phyloP scores from a whole-genome alignment of 2,329 filamentous ascomycete species.

The Bipolaris oryzae region DNA sequence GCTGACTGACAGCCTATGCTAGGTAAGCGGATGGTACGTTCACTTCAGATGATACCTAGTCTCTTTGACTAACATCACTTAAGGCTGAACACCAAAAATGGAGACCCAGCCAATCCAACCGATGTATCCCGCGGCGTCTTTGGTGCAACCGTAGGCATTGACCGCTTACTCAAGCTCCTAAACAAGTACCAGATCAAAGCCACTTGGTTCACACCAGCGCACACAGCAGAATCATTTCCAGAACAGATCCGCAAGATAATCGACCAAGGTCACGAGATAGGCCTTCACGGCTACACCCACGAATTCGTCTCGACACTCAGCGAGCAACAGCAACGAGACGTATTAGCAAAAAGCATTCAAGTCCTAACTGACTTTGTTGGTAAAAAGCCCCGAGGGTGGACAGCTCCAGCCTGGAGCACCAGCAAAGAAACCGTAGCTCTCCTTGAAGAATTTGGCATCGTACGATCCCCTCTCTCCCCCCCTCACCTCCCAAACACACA shows the following conservation, averaged over 20 bases:
- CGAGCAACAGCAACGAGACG: constrained; percentile 53
- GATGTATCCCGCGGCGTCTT: constrained; percentile 50
- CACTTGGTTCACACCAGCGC: constrained; percentile 52
- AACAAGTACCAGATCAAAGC: constrained; percentile 51
- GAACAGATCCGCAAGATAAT: constrained; percentile 54
- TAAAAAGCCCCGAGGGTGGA: constrained; percentile 52
- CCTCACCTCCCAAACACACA: too few species aligned
- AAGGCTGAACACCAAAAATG: constrained; percentile 52
- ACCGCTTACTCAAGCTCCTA: constrained; percentile 51
- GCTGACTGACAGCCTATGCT: not conserved
- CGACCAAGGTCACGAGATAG: constrained; percentile 53
- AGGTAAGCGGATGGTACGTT: constrained; percentile 37
- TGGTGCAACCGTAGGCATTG: constrained; percentile 50
- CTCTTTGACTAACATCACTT: constrained; percentile 1
- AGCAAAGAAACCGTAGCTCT: constrained; percentile 48
- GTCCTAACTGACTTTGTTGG: constrained; percentile 49
- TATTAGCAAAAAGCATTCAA: constrained; percentile 49
- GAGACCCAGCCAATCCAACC: constrained; percentile 47
- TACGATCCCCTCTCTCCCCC: constrained; percentile 10
- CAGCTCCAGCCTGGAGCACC: constrained; percentile 53
- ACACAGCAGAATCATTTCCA: constrained; percentile 57
- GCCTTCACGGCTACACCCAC: constrained; percentile 51
- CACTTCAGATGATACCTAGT: not conserved
- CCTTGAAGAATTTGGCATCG: constrained; percentile 51
- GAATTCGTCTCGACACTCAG: constrained; percentile 44